Evolutionary conservation across 2,329 filamentous ascomycete genomes (phyloP), one percentile per base, ranked within the genome.

Genomic region (Talaromyces sp.): DNA sequence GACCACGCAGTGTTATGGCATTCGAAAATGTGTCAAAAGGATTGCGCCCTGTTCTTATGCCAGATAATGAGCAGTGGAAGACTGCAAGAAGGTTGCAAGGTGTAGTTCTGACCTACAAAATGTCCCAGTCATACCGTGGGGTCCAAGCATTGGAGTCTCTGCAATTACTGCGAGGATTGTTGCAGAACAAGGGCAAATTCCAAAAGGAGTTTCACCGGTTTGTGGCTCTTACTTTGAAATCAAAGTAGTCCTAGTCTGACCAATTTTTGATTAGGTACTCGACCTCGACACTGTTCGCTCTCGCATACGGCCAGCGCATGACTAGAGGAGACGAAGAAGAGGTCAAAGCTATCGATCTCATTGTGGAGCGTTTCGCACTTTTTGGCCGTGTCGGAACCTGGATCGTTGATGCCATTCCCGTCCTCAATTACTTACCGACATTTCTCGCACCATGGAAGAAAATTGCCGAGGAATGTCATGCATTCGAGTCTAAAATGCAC

Each of bases 281-380:
- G 16, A 52, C 49, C 16, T 52, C 49, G 49, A 52, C 49, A n/a
- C 27, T 52, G 27, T 83, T 83, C 68, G 81, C 79, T 7, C 78
- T 85, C 8, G 77, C 81, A 3, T 85, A 85, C 68, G 83, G 84
- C 0, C 79, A 81, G 56, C 80, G 83, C 2, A 80, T 85, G 9
- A 61, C 65, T 1, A 69, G 66, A 22, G 69, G 68, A 63, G 79
- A 84, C 64, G 80, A 80, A 3, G 76, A 81, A 72, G 8, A 35
- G 31, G 27, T 54, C 9, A 54, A 54, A 35, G 27, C 27, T 37
- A 35, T 35, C 27, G 27, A 54, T n/a, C 50, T 35, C 9, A 54
- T 79, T 73, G 73, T 84, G 83, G 58, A 43, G 39, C 11, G 47
- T 31, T 13, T 73, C 27, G 52, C 11, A n/a, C 27, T 37, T 24